Evolutionary conservation across 2,329 filamentous ascomycete genomes (phyloP), one percentile per base, ranked within the genome.

Genomic region (Aspergillus arachidicola): DNA sequence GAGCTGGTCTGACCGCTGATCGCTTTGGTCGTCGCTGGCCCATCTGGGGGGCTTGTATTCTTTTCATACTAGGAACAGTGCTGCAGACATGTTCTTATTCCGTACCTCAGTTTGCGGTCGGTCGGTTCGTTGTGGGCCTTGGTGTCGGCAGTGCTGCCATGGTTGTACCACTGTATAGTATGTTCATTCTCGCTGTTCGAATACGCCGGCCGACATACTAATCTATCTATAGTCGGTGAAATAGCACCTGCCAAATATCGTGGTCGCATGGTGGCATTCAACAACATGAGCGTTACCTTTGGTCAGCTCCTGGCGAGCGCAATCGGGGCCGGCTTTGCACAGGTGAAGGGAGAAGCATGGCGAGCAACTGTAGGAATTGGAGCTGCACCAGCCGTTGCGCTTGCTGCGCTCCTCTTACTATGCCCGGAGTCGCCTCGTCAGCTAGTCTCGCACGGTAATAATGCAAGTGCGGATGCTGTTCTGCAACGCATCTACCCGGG

Each of bases 21-120:
- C 81, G 84, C 0, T 88, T 91, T 58, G 88, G 89, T 1, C 82
- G 88, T 6, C 82, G 88, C 14, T 87, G 86, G 85, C 89, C 87
- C 0, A 78, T 89, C 0, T 90, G 88, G 71, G 36, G 51, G 6
- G 79, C 76, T 3, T 78, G 77, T 63, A 55, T 77, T 2, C 67
- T 81, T 10, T 81, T 81, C 62, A 68, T 76, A 23, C 57, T 76
- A 30, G 79, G 80, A 26, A 73, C 78, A 0, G 64, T 76, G 14
- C 32, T 79, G 7, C 76, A 78, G 62, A 76, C 75, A 11, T 58
- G 71, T 0, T 60, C 77, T 1, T 80, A 70, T 62, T 73, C 72
- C 11, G 66, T 83, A 3, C 73, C 74, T 1, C 80, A 82, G 62
- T 81, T 83, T 72, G 73, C 75, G 2, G 74, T 81, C 3, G 81